These are phyloP conservation scores for Aphanomyces euteiches DNA, from an alignment of 352 stramenopile species.

Conservation along the genomic window DNA sequence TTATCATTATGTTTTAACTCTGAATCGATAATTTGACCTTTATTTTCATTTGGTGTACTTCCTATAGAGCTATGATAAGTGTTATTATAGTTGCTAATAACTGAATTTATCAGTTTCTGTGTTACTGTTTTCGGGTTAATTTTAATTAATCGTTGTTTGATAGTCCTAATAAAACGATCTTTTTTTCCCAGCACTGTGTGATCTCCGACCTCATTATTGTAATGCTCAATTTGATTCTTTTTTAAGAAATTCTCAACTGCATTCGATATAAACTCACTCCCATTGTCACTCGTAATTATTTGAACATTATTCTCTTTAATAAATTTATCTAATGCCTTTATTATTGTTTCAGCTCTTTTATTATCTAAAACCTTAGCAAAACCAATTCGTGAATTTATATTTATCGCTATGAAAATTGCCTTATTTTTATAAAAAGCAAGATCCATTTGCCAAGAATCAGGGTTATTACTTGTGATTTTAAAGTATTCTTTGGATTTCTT, in stretches of 20 bases:
- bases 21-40: constrained; percentile 23
- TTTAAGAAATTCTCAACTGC: constrained; percentile 27
- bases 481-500: neutral
- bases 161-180: constrained; percentile 35
- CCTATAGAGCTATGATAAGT: constrained; percentile 23
- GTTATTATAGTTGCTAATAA: constrained; percentile 33
- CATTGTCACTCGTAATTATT: constrained; percentile 38
- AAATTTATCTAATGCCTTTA: constrained; percentile 34
- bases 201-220: constrained; percentile 31
- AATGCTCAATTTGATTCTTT: constrained; percentile 31
- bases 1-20: constrained; percentile 26
- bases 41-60: constrained; percentile 27
- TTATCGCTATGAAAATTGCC: constrained; percentile 37
- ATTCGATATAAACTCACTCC: constrained; percentile 30
- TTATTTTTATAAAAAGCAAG: constrained; percentile 33
- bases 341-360: constrained; percentile 35
- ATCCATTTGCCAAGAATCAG: constrained; percentile 39
- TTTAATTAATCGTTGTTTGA: constrained; percentile 32
- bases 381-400: constrained; percentile 42
- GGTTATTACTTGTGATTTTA: constrained; percentile 29
- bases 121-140: constrained; percentile 20
- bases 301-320: constrained; percentile 32
- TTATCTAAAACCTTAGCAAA: constrained; percentile 39
- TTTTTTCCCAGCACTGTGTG: constrained; percentile 34
- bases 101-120: constrained; percentile 26